These are phyloP conservation scores for Henckelia pumila DNA, from an alignment of 257 asterid species.

Conservation along the genomic window DNA sequence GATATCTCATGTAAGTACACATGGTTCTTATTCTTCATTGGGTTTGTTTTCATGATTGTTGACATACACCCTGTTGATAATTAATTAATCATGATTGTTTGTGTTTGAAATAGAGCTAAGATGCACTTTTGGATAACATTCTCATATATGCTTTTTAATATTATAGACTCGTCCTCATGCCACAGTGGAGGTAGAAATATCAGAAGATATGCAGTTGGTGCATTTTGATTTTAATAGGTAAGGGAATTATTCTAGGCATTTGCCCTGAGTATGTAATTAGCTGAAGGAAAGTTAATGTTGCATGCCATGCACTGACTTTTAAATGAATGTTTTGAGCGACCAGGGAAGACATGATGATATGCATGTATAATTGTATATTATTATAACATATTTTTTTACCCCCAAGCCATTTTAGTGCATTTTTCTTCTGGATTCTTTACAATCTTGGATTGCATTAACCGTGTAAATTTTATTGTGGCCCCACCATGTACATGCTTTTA, in stretches of 20 bases:
- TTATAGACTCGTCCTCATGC: constrained; percentile 95
- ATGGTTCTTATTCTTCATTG: constrained; percentile 8
- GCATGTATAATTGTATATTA: neutral
- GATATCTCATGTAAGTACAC: neutral
- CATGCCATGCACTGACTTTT: neutral
- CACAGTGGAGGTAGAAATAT: constrained; percentile 94
- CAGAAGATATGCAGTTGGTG: constrained; percentile 97
- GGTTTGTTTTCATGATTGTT: constrained; percentile 2
- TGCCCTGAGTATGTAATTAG: neutral
- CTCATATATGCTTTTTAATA: constrained; percentile 16
- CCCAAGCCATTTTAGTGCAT: neutral
- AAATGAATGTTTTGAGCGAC: neutral
- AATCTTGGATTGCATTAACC: neutral
- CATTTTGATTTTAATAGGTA: constrained; percentile 93
- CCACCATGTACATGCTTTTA: neutral
- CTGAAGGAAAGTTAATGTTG: neutral
- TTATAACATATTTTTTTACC: too few relatives aligned
- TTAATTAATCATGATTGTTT: neutral
- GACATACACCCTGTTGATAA: neutral
- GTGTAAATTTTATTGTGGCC: neutral
- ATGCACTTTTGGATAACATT: constrained; percentile 4
- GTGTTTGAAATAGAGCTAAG: neutral
- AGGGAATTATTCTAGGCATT: constrained; percentile 1
- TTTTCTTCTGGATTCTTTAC: neutral
- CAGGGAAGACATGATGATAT: neutral